Base-by-base conservation (phyloP, 2,329 filamentous ascomycete genomes). In the Exophiala sp. region DNA sequence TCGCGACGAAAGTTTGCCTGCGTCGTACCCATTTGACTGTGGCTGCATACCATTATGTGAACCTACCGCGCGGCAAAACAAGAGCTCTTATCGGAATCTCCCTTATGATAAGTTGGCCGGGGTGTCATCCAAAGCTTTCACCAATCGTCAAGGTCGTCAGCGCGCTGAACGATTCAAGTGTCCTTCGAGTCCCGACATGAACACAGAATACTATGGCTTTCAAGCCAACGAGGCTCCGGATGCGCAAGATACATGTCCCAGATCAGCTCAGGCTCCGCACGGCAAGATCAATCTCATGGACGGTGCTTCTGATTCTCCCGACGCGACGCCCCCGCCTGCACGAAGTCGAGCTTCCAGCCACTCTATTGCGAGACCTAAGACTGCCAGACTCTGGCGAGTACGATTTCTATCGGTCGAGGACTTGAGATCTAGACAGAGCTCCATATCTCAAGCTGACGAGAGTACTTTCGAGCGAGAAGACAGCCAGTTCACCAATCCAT, bases 371-470 rank as follows among this genome's bases (percentile, higher is more conserved):
- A 43, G 16, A 8, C 9, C 32, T 14, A 47, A 47, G 5, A 20
- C n/a, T 20, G 20, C 38, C 18, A 47, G 44, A 5, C 47, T 49
- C 11, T 58, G 50, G 20, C 34, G 36, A 18, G 43, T 58, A 14
- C 55, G 45, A 11, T 58, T 54, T 40, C 29, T 51, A 29, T 54
- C 55, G 18, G 55, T 45, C 20, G 51, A 54, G 18, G 47, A 48
- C 21, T 14, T 54, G 21, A 43, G 48, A 7, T 58, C 43, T 24
- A 46, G 47, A 40, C 47, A 52, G 20, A 41, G 11, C 29, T 49
- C 48, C 24, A 43, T 16, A 10, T 24, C 8, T 21, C 41, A 47
- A 36, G 21, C 44, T 11, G 20, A 24, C 20, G 35, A 38, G 9
- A 2, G 38, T 40, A 24, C 18, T 39, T 12, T 29, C 24, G 7